Percentiles rank a stretch among this genome's conserved stretches.
phyloP scores from a whole-genome alignment of 257 asterid genomes.

The Solanum piurae region DNA sequence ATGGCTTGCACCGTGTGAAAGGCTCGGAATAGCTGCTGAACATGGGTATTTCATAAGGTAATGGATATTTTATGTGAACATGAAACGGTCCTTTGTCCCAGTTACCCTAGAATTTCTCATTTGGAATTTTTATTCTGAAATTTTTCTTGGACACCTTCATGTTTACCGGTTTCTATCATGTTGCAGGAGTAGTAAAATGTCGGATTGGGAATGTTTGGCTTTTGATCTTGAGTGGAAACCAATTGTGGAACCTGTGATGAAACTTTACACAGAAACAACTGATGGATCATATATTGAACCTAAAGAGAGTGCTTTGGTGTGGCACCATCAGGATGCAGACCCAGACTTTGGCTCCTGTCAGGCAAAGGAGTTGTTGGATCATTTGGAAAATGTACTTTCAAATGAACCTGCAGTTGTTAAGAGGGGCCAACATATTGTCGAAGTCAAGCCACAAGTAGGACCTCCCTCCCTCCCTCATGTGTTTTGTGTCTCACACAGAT shows the following conservation, averaged over 20 bases:
- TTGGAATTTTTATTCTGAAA: neutral
- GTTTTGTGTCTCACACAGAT: neutral
- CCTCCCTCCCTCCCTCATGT: neutral
- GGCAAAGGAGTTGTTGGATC: slow-evolving; percentile 70
- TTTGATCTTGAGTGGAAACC: slow-evolving; percentile 79
- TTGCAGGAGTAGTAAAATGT: slow-evolving; percentile 43
- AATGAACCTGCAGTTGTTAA: slow-evolving; percentile 88
- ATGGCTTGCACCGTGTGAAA: slow-evolving; percentile 77
- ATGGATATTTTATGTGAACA: neutral
- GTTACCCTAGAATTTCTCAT: neutral
- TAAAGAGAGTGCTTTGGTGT: slow-evolving; percentile 90
- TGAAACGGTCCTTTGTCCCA: neutral
- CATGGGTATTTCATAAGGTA: slow-evolving; percentile 85
- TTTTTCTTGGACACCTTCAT: neutral
- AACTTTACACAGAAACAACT: slow-evolving; percentile 68
- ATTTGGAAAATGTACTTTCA: slow-evolving; percentile 73
- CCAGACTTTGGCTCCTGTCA: slow-evolving; percentile 90
- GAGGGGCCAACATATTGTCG: slow-evolving; percentile 88
- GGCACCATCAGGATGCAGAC: slow-evolving; percentile 85
- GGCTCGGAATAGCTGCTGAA: slow-evolving; percentile 78
- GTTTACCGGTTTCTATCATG: neutral
- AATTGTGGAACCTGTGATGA: slow-evolving; percentile 82
- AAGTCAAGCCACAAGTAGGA: slow-evolving; percentile 89
- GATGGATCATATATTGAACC: slow-evolving; percentile 79
- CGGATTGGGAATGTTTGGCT: slow-evolving; percentile 62